Evolutionary conservation across 164 flowering plant genomes (phyloP), one percentile per base, ranked within the genome.

Genomic region (Stephania japonica): DNA sequence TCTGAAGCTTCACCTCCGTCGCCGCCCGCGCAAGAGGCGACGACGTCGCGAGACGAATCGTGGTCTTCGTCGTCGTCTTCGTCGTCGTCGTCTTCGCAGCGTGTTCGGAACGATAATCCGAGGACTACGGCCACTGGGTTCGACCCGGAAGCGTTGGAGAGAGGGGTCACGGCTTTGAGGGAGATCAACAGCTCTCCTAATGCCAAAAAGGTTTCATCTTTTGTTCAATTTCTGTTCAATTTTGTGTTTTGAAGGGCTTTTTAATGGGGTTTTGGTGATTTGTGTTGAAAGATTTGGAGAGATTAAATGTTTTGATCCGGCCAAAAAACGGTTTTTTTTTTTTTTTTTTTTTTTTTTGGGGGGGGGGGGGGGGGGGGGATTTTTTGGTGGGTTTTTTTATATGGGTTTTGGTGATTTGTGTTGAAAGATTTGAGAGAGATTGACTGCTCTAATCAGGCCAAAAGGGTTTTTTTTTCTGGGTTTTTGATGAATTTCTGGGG

Each of bases 71-170:
- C 38, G 38, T 32, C 38, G 38, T 32, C 78, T 50, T 62, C 38
- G 38, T 32, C 38, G 38, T 0, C 38, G 38, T 32, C 38, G 38
- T 32, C 78, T 50, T 62, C 72, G 16, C n/a, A 64, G 8, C 83
- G 81, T 66, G 83, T 78, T 67, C 83, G 93, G 43, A 95, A 93
- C 64, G 88, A 93, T 65, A 77, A 89, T 49, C 99, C 99, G 32
- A 79, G 97, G 73, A 93, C 97, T 0, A 77, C 90, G 0, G 86
- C 99, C 0, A 84, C 92, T 26, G 99, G 99, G 38, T 95, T 95
- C 69, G 98, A 93, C 74, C 97, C 97, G 0, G 94, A 86, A 78
- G 87, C 98, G 6, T 76, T 95, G 42, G 97, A 90, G 82, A 81
- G 91, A 61, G 99, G 96, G 5, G 97, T 81, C 11, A 74, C 79